Evolutionary conservation across 2,329 filamentous ascomycete species (phyloP).

Genomic region (Iodosphaeria phyllophila): DNA sequence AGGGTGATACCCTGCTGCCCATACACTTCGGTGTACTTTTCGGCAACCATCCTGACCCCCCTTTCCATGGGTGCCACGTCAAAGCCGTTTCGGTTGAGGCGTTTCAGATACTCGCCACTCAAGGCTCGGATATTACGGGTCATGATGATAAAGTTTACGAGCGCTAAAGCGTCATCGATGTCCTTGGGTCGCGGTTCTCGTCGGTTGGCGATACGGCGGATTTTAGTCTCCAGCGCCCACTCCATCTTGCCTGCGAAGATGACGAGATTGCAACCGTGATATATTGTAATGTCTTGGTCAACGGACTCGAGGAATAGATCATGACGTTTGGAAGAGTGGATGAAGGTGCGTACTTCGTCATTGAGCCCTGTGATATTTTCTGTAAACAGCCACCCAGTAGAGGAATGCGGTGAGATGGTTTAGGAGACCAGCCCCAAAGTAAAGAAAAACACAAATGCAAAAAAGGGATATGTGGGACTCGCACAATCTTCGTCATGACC

Average conservation of each 20-base stretch:
- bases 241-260: constrained; percentile 9
- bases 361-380: too few relatives aligned
- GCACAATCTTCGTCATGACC: constrained; percentile 5
- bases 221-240: constrained; percentile 10
- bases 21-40: constrained; percentile 1
- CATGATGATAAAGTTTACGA: constrained; percentile 1
- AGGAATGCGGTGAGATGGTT: too few relatives aligned
- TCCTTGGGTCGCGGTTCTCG: constrained; percentile 2
- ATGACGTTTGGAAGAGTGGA: constrained; percentile 5
- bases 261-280: constrained; percentile 7
- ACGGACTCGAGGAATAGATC: constrained; percentile 9
- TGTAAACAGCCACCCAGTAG: too few relatives aligned
- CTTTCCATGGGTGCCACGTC: constrained; percentile 2
- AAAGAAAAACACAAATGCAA: too few relatives aligned
- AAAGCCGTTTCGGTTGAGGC: constrained; percentile 3
- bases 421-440: too few relatives aligned
- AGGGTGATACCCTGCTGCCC: constrained; percentile 1
- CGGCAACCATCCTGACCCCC: constrained; percentile 2
- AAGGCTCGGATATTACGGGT: constrained; percentile 1
- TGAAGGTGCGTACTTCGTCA: constrained; percentile 7
- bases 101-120: constrained; percentile 1
- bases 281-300: constrained; percentile 8
- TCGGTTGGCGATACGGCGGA: constrained; percentile 8
- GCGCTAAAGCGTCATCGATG: constrained; percentile 3
- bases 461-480: too few relatives aligned